Evolutionary conservation across 139 green algal species (phyloP), one percentile per base, ranked within the genome.

Genomic region (Pseudopediastrum boryanum): DNA sequence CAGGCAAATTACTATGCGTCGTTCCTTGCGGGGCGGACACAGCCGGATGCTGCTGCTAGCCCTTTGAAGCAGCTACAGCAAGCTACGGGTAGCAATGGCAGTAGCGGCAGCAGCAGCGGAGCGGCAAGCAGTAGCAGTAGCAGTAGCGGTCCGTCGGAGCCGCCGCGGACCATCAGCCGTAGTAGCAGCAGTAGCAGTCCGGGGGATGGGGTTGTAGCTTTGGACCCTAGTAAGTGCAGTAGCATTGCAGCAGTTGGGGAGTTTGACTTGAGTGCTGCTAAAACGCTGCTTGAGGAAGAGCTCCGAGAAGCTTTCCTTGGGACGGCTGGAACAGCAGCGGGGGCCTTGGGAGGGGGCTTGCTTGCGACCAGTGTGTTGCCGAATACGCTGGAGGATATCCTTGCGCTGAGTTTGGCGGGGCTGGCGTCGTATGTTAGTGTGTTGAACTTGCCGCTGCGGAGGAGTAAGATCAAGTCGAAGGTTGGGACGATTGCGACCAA

Each of bases 401-500:
- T 97, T 43, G 88, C 92, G 23, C 64, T 96, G 13, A 81, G 27
- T 0, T 52, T 95, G 39, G 84, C 77, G 0, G 85, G 82, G 12
- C 70, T 85, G 4, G 87, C 87, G 27, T 89, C 84, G 12, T 98
- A 97, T 79, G 79, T 95, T 4, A 83, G 85, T 0, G 80, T 97
- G 38, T 78, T 98, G 16, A 96, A 93, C 81, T 84, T 98, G 77
- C 95, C 95, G 23, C 83, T 95, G 70, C 74, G 75, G 61, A 85
- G 94, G 0, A 77, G 85, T 3, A 92, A 96, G 63, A 89, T 92
- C 44, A 98, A 98, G 83, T 80, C 42, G 58, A 98, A 98, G 87
- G 78, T 97, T 36, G 71, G 88, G 50, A 56, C 70, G 3, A 58
- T 87, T 44, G 87, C 92, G 1, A 51, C 33, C 48, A 82, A 85